Percentiles rank a stretch among this genome's conserved stretches.
phyloP scores from a whole-genome alignment of 345 rosid species.

The Eucalyptus pumila region DNA sequence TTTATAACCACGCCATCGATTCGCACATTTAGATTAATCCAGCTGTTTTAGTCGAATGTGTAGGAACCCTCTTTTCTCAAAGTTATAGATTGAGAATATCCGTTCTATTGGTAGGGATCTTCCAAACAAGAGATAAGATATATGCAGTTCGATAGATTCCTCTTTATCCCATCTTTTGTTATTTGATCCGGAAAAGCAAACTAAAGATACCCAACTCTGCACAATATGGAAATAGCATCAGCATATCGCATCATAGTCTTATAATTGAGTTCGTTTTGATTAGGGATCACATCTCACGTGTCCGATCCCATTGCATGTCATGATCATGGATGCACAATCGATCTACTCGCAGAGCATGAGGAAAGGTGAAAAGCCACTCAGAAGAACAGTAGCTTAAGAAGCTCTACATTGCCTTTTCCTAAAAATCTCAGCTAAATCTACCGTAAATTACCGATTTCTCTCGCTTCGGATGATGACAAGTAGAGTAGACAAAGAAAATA shows the following conservation, averaged over 20 bases:
- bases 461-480: neutral
- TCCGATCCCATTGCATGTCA: too few relatives aligned
- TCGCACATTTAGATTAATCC: neutral
- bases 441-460: neutral
- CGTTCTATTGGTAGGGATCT: neutral
- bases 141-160: neutral
- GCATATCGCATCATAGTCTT: neutral
- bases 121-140: neutral
- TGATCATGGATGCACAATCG: too few relatives aligned
- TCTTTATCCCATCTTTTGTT: neutral
- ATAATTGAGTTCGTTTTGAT: too few relatives aligned
- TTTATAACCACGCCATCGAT: too few relatives aligned
- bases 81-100: neutral
- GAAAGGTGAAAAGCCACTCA: too few relatives aligned
- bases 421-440: neutral
- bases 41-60: neutral
- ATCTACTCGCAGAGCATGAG: too few relatives aligned
- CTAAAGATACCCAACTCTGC: neutral
- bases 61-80: neutral
- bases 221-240: neutral
- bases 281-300: too few relatives aligned
- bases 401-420: neutral
- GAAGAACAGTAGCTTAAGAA: too few relatives aligned
- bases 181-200: neutral
- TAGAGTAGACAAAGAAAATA: neutral